Conservation (phyloP, 345 rosid species). For the Eucalyptus tenuipes region DNA sequence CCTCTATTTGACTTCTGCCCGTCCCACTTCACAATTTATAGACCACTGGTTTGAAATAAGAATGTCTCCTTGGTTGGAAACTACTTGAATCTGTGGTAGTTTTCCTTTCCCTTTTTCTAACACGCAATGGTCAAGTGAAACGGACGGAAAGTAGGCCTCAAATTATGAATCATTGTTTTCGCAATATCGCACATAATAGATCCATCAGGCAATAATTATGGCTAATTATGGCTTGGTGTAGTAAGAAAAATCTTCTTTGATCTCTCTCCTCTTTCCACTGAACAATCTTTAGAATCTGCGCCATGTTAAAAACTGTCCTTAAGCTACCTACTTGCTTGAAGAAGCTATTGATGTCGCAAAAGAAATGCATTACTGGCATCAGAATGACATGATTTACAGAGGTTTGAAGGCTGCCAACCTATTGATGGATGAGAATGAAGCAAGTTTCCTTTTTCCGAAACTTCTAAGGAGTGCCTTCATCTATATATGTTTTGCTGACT, state of each 20-base stretch:
- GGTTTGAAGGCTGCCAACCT: slow-evolving; percentile 13
- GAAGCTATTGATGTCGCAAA: slow-evolving; percentile 6
- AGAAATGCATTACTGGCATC: slow-evolving; percentile 12
- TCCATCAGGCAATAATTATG: not conserved
- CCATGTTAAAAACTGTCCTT: not conserved
- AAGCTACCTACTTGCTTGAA: slow-evolving; percentile 2
- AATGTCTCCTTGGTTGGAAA: not conserved
- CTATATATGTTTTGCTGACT: not conserved
- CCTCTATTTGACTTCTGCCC: not conserved
- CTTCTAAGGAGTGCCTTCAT: not conserved
- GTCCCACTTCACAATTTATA: not conserved
- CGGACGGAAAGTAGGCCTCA: not conserved
- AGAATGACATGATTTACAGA: slow-evolving; percentile 9
- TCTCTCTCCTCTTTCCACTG: not conserved
- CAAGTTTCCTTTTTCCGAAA: not conserved
- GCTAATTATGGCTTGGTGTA: not conserved
- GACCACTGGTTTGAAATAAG: not conserved
- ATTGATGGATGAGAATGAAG: slow-evolving; percentile 8
- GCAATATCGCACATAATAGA: not conserved
- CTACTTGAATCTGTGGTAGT: not conserved
- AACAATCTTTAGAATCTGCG: not conserved
- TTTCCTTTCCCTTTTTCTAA: not conserved
- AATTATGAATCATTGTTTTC: not conserved
- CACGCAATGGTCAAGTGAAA: not conserved
- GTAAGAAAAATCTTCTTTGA: not conserved